Evolutionary conservation across 305 asterid species (phyloP).

Genomic region (Lippia alba): DNA sequence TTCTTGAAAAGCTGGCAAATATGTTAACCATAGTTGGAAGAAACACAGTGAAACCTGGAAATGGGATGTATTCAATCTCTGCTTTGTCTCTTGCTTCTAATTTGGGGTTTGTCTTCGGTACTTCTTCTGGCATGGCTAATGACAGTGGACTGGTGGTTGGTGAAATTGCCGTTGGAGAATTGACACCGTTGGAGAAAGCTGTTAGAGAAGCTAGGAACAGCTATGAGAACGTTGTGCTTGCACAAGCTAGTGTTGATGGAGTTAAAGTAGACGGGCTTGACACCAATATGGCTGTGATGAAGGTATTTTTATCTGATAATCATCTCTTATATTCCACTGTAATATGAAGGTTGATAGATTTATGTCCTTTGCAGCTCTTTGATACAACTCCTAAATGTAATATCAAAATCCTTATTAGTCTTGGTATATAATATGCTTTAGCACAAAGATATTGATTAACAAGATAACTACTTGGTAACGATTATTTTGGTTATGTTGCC

Average conservation of each 20-base stretch:
- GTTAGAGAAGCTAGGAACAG: constrained; percentile 82
- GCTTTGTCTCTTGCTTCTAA: constrained; percentile 73
- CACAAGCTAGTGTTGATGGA: constrained; percentile 86
- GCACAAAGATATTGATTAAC: background rate
- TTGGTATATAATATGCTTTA: constrained; percentile 6
- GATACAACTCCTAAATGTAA: constrained; percentile 13
- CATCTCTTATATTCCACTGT: constrained; percentile 14
- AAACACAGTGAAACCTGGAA: constrained; percentile 48
- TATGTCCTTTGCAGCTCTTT: constrained; percentile 23
- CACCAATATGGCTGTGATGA: constrained; percentile 91
- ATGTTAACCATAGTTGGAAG: constrained; percentile 53
- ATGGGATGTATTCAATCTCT: constrained; percentile 64
- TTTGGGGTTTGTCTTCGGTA: constrained; percentile 72
- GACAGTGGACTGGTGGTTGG: constrained; percentile 70
- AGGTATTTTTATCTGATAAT: constrained; percentile 51
- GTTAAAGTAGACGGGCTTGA: constrained; percentile 91
- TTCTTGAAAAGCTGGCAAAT: constrained; percentile 81
- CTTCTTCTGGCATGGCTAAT: constrained; percentile 51
- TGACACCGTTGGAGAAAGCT: constrained; percentile 78
- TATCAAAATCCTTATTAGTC: constrained; percentile 15
- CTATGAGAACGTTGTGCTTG: constrained; percentile 70
- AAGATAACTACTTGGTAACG: background rate
- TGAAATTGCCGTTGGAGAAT: constrained; percentile 82
- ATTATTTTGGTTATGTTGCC: constrained; percentile 4
- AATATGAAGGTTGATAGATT: constrained; percentile 25